These are phyloP conservation scores for Citrus medica DNA, from an alignment of 345 rosid species.

Conservation along the genomic window DNA sequence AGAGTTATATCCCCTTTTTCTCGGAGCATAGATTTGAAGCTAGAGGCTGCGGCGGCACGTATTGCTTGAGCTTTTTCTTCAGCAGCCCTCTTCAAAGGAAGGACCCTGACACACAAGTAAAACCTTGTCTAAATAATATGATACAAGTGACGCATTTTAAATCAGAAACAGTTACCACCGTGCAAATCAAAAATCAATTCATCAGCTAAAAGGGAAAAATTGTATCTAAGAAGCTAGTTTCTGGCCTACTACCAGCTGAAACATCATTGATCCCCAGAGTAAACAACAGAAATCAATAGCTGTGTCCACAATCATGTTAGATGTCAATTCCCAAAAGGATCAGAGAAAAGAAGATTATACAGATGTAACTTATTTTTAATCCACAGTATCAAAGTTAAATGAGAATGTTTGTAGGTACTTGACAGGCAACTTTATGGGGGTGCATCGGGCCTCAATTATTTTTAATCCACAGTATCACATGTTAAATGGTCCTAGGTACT, in stretches of 20 bases:
- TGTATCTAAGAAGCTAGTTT: constrained; percentile 23
- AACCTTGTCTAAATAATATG: neutral
- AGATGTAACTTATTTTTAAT: neutral
- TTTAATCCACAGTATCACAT: too few relatives aligned
- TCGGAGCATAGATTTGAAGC: constrained; percentile 79
- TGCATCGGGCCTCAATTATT: neutral
- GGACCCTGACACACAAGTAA: constrained; percentile 50
- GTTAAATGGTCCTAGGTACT: too few relatives aligned
- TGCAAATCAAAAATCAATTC: constrained; percentile 18
- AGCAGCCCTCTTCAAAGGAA: constrained; percentile 68
- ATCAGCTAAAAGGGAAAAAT: constrained; percentile 27
- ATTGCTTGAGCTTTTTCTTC: constrained; percentile 73
- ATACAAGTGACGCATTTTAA: neutral
- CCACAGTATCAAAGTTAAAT: neutral
- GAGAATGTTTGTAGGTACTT: neutral
- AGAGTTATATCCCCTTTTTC: constrained; percentile 66
- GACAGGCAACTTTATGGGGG: neutral
- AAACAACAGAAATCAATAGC: constrained; percentile 21
- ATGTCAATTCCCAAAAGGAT: constrained; percentile 9
- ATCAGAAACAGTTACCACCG: constrained; percentile 6
- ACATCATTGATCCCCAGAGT: constrained; percentile 29
- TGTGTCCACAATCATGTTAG: constrained; percentile 15
- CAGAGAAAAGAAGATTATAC: constrained; percentile 3
- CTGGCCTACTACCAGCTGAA: constrained; percentile 30
- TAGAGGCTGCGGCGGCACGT: constrained; percentile 61